Evolutionary conservation across 2,329 filamentous ascomycete species (phyloP), one percentile per base, ranked within the genome.

Genomic region (Cladosporium sp.): DNA sequence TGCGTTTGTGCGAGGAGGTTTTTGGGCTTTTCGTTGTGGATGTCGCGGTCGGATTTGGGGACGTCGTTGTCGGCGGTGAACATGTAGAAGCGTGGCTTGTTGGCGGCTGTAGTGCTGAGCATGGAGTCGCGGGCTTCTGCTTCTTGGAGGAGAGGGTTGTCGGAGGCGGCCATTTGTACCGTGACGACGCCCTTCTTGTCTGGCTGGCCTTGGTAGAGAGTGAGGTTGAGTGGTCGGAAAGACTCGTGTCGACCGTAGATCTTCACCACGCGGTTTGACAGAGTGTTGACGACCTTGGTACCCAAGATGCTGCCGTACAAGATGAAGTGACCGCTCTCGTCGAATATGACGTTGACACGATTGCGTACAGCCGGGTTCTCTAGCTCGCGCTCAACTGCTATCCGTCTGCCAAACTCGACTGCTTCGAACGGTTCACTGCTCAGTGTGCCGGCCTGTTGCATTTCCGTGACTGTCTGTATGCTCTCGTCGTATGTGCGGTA

Each of bases 401-500:
- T 81, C 23, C 94, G 86, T 48, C 95, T 88, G 3, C 94, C 93
- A 74, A 99, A 98, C 71, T 99, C 95, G 5, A 97, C 87, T 68
- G 92, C 88, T 64, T 98, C 95, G 0, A 99, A 81, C 70, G 92
- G 92, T 65, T 92, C 88, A 8, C 90, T 80, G 0, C 91, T 88
- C 26, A 76, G 67, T 0, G 91, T 95, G 0, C 93, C 93, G n/a
- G 92, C 91, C 79, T 97, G 92, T 73, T 99, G 94, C 92, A 97
- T 97, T 68, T 96, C 92, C 62, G 92, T 93, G 53, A 96, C 88
- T 1, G 92, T 95, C 65, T 89, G 84, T 13, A 99, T 84, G 4
- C 94, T 98, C 76, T 99, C 95, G 73, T 99, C 96, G 74, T 99
- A 99, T 1, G 92, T 95, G 43, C 94, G 88, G 73, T 94, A 89